Evolutionary conservation across 352 stramenopile genomes (phyloP).

Genomic region (Plasmopara halstedii): DNA sequence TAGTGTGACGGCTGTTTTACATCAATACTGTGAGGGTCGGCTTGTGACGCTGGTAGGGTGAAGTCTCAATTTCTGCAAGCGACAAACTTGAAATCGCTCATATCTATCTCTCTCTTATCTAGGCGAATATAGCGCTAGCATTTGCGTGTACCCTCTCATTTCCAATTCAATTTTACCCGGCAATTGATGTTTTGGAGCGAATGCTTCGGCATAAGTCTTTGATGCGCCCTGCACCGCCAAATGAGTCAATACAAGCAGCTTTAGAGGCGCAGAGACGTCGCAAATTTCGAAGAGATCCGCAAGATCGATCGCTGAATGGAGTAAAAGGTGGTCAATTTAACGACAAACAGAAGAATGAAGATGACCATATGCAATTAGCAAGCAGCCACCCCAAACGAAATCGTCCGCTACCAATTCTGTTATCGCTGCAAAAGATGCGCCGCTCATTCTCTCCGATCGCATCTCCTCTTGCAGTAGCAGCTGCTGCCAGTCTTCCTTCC

Average conservation of each 20-base stretch:
- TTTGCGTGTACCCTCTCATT: constrained; percentile 74
- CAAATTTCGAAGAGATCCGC: constrained; percentile 22
- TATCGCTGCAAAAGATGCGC: constrained; percentile 20
- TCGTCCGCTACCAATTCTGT: constrained; percentile 8
- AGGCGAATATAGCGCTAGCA: constrained; percentile 63
- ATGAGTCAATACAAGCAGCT: constrained; percentile 17
- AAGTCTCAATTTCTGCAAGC: neutral
- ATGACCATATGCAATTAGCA: constrained; percentile 4
- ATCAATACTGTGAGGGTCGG: constrained; percentile 63
- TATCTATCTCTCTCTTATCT: constrained; percentile 1
- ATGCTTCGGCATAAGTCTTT: constrained; percentile 41
- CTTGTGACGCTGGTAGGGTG: constrained; percentile 42
- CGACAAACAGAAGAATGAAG: constrained; percentile 9
- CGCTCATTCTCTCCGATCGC: constrained; percentile 21
- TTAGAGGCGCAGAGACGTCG: constrained; percentile 18
- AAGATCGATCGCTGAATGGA: constrained; percentile 14
- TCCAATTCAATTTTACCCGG: constrained; percentile 76
- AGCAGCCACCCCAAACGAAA: constrained; percentile 5
- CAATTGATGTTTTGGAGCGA: constrained; percentile 63
- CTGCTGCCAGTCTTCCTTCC: constrained; percentile 11
- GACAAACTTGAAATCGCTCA: neutral
- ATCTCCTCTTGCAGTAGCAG: constrained; percentile 14
- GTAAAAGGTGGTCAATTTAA: constrained; percentile 7
- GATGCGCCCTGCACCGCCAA: constrained; percentile 23
- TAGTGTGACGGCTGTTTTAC: constrained; percentile 72